Evolutionary conservation across 2,329 filamentous ascomycete genomes (phyloP).

Genomic region (Penicillium griseofulvum): DNA sequence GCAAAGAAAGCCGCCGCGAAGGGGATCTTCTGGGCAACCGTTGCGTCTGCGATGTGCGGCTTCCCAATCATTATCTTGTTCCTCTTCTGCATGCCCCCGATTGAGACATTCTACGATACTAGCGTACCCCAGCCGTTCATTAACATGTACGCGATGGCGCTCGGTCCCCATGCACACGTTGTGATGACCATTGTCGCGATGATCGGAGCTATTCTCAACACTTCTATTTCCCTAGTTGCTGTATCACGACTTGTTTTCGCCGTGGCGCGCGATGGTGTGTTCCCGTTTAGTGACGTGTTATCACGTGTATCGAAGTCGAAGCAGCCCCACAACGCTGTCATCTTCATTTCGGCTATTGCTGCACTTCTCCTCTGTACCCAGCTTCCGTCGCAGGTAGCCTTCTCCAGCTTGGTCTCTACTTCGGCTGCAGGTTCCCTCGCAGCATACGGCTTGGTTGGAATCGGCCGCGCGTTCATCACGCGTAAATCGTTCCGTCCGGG

Average conservation of each 20-base stretch:
- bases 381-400: slow-evolving; percentile 49
- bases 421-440: slow-evolving; percentile 47
- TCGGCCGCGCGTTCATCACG: slow-evolving; percentile 44
- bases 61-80: slow-evolving; percentile 32
- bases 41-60: slow-evolving; percentile 28
- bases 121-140: slow-evolving; percentile 29
- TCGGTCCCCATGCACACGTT: slow-evolving; percentile 21
- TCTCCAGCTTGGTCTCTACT: slow-evolving; percentile 49
- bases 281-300: slow-evolving; percentile 54
- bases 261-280: slow-evolving; percentile 57
- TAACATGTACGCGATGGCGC: slow-evolving; percentile 23
- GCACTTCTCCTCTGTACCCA: slow-evolving; percentile 55
- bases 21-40: slow-evolving; percentile 31
- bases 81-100: slow-evolving; percentile 32
- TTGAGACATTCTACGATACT: slow-evolving; percentile 31
- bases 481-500: slow-evolving; percentile 45
- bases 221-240: slow-evolving; percentile 54
- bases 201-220: slow-evolving; percentile 38
- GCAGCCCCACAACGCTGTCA: slow-evolving; percentile 55
- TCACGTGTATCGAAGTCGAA: slow-evolving; percentile 50
- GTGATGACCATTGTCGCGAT: slow-evolving; percentile 26
- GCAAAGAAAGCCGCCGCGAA: slow-evolving; percentile 31
- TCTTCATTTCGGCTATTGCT: slow-evolving; percentile 52
- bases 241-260: slow-evolving; percentile 57
- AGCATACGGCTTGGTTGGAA: slow-evolving; percentile 46